Base-by-base conservation (phyloP, 2,329 filamentous ascomycete genomes). In the Fusarium sp. region DNA sequence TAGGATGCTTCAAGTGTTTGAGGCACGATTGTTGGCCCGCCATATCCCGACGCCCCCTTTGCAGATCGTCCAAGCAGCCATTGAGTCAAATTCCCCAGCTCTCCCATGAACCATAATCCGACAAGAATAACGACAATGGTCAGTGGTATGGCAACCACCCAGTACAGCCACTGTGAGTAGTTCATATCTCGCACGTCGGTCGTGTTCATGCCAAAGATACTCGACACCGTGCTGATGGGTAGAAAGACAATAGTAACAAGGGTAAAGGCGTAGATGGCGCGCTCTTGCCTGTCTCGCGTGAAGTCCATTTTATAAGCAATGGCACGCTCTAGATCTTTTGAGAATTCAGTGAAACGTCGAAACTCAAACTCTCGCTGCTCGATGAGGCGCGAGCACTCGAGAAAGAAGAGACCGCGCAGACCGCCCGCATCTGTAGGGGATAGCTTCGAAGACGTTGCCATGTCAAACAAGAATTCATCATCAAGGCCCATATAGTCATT, bases 131-230 rank as follows among this genome's bases (percentile, higher is more conserved):
- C 77, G 4, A 77, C 56, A 1, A 80, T 49, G 0, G 84, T 85
- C 4, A 85, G 75, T 1, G 83, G 83, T 13, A 86, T 56, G 3
- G 84, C 82, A 1, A 80, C 77, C 3, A 77, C 79, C 84, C 84
- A 87, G 73, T 84, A 87, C 4, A 81, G 69, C 80, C 82, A 83
- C 73, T 85, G 83, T 5, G 76, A 76, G 10, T 75, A 73, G n/a
- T 81, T 75, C 79, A 84, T 83, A 65, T 85, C 80, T 25, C 83
- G 79, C 6, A 86, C 76, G 67, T 85, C 84, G 48, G 74, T 75
- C 6, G 83, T 83, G 71, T 86, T 85, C 82, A 86, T 86, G 54
- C 84, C 84, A 65, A 86, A 83, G 56, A 85, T 80, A 69, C 80
- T 82, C 13, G 82, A 80, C 4, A 85, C 77, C 27, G 82, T 76